These are phyloP conservation scores for Hygrophila difformis DNA, from an alignment of 257 asterid species.

Conservation along the genomic window DNA sequence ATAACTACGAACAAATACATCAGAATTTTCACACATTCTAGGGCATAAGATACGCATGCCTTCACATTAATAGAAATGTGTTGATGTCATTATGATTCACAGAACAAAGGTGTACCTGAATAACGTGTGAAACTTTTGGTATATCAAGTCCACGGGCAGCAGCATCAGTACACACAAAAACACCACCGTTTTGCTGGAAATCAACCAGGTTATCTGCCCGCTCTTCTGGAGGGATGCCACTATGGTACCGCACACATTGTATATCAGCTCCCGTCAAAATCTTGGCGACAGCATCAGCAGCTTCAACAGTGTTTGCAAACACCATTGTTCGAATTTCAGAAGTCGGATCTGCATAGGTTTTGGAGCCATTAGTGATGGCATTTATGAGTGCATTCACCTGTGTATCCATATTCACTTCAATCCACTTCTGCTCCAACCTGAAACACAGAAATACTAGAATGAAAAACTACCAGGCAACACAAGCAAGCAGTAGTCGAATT, in stretches of 20 bases:
- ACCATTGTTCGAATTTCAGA: constrained; percentile 68
- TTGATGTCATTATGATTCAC: too few relatives aligned
- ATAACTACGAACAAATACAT: too few relatives aligned
- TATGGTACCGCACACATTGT: constrained; percentile 62
- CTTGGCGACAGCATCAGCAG: constrained; percentile 72
- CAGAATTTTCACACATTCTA: too few relatives aligned
- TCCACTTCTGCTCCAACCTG: constrained; percentile 93
- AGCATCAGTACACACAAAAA: constrained; percentile 94
- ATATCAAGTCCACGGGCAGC: constrained; percentile 97
- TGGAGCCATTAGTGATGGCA: constrained; percentile 46
- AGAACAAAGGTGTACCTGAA: constrained; percentile 63
- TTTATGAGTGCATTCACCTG: constrained; percentile 71
- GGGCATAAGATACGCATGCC: too few relatives aligned
- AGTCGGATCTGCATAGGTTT: constrained; percentile 20
- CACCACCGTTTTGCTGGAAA: constrained; percentile 81
- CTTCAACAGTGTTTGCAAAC: constrained; percentile 94
- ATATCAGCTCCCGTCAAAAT: constrained; percentile 58
- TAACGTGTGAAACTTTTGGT: constrained; percentile 83
- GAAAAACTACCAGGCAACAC: constrained; percentile 7
- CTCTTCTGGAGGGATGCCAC: constrained; percentile 67
- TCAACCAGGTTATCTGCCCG: constrained; percentile 54
- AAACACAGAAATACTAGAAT: constrained; percentile 12
- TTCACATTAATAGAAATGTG: too few relatives aligned
- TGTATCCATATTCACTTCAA: constrained; percentile 62
- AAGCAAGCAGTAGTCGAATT: too few relatives aligned